Evolutionary conservation across 1,284 basidiomycete species (phyloP), one percentile per base, ranked within the genome.

Genomic region (Leccinum subspadiceum): DNA sequence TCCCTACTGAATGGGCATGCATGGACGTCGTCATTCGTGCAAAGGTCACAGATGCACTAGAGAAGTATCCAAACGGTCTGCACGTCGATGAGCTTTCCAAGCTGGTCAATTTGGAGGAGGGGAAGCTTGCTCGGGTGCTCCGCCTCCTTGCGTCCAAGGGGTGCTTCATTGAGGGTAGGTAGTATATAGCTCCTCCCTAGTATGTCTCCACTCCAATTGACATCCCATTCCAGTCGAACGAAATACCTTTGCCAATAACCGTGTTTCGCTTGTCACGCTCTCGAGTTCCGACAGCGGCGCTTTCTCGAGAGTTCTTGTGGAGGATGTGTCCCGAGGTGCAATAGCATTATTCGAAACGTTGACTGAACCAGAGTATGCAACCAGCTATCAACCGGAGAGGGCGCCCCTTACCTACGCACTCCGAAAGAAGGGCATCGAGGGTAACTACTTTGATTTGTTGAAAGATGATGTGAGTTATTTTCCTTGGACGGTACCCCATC

Each of bases 131-230:
- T 53, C 71, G 76, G 2, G 55, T 74, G 12, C 67, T 76, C 35
- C 75, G 75, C n/a, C 53, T 70, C 8, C 69, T 76, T 17, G 67
- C 70, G 1, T 65, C 67, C 15, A 69, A 73, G 53, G 72, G 75
- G 20, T 70, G 73, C 52, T 76, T 76, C 53, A 62, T 53, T 2
- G 76, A 77, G 64, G 67, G 73, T 64, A 51, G 29, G 51, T 9
- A 6, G 29, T 8, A 17, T 17, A 5, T 10, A 22, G 37, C 12
- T 20, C 24, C 5, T 12, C 5, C 3, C 13, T 33, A 3, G 17
- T 20, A 13, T 22, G 10, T 49, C n/a, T 12, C 4, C 20, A 7
- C 15, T 33, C 49, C 5, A 13, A 39, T 53, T 57, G 12, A 46
- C 13, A 13, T 17, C 8, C 8, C 1, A 33, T 13, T 29, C 29